phyloP scores from a whole-genome alignment of 345 rosid species.

The Eucalyptus pauciflora region DNA sequence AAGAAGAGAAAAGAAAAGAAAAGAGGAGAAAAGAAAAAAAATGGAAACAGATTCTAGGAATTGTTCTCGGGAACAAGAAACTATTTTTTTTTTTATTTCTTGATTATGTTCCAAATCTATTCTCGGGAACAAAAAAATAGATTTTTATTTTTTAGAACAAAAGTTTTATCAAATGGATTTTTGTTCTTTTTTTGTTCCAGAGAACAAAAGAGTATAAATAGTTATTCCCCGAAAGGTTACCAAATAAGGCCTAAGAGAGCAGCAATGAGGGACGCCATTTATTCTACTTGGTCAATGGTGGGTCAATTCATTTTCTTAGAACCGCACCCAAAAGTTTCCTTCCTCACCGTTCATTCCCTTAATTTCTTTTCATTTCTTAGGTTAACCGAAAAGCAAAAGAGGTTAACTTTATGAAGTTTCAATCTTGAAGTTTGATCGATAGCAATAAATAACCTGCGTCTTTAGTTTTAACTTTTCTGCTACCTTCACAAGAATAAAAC shows the following conservation, averaged over 20 bases:
- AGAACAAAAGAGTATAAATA: too few species aligned
- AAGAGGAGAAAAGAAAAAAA: too few species aligned
- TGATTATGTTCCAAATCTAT: too few species aligned
- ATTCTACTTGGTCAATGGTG: background rate
- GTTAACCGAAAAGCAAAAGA: background rate
- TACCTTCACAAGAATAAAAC: background rate
- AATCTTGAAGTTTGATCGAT: background rate
- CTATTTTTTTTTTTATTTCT: too few species aligned
- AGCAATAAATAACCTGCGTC: background rate
- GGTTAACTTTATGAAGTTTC: background rate
- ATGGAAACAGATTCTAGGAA: too few species aligned
- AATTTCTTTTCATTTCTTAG: background rate
- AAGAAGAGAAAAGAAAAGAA: background rate
- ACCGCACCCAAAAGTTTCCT: background rate
- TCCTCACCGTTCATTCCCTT: background rate
- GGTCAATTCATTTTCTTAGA: background rate
- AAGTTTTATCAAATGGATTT: too few species aligned
- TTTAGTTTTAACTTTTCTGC: background rate
- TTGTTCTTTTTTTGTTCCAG: accelerated
- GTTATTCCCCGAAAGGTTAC: accelerated
- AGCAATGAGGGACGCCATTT: background rate
- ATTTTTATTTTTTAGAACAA: too few species aligned
- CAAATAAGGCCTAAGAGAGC: background rate
- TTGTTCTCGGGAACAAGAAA: too few species aligned
- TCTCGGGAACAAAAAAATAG: accelerated